These are phyloP conservation scores for Paramarasmius palmivorus DNA, from an alignment of 1,284 basidiomycete genomes.

Conservation along the genomic window DNA sequence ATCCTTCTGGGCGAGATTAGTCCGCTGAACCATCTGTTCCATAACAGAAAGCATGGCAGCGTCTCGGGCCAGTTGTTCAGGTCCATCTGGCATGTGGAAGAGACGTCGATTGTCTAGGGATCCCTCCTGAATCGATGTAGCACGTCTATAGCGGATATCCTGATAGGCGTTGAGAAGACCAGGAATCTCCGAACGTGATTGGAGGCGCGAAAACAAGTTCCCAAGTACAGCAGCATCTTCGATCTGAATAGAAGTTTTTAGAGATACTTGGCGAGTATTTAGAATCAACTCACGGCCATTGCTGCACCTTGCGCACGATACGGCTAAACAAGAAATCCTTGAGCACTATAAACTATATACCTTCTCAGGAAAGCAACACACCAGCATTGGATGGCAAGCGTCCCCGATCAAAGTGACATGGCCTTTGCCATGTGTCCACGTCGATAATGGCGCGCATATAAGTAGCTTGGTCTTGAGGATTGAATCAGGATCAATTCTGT, in stretches of 20 bases:
- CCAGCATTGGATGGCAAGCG: conserved; percentile 15
- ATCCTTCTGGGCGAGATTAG: neutral
- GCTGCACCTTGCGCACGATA: conserved; percentile 14
- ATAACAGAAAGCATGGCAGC: conserved; percentile 28
- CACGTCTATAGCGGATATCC: conserved; percentile 27
- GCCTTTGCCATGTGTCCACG: conserved; percentile 5
- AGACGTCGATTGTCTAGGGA: conserved; percentile 31
- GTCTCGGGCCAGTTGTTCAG: conserved; percentile 34
- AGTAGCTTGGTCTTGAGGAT: conserved; percentile 52
- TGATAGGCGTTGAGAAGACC: conserved; percentile 31
- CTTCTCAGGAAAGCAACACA: neutral
- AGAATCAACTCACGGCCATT: conserved; percentile 14
- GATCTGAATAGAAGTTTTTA: no score
- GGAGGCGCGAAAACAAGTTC: conserved; percentile 26
- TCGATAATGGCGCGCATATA: conserved; percentile 38
- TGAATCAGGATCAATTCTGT: conserved; percentile 34
- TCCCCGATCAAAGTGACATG: conserved; percentile 8
- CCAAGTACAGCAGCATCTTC: conserved; percentile 41
- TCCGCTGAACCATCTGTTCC: conserved; percentile 11
- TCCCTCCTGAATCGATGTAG: conserved; percentile 27
- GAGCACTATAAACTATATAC: neutral
- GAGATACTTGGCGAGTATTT: no score
- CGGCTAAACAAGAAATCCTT: neutral
- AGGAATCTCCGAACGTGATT: conserved; percentile 23
- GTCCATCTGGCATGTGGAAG: conserved; percentile 36